Conservation (phyloP, 179 eudicot species). For the Corrigiola litoralis region DNA sequence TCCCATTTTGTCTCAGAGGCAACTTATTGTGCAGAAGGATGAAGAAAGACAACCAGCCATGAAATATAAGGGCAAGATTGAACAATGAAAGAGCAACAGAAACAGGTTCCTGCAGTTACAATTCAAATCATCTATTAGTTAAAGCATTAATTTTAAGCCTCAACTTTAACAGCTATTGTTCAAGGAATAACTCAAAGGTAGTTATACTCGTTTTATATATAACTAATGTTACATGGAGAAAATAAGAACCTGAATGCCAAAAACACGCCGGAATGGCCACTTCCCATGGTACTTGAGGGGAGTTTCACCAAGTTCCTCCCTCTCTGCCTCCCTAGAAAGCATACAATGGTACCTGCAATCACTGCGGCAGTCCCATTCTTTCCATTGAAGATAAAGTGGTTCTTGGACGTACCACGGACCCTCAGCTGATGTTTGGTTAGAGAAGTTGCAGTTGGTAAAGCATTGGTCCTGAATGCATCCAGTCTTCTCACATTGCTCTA, state of each 20-base stretch:
- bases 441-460: conserved; percentile 50
- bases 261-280: conserved; percentile 64
- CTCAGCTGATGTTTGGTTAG: conserved; percentile 32
- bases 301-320: conserved; percentile 41
- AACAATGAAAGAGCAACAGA: conserved; percentile 66
- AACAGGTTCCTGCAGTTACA: conserved; percentile 64
- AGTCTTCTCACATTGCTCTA: conserved; percentile 50
- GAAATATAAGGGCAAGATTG: conserved; percentile 74
- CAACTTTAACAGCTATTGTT: too few relatives aligned
- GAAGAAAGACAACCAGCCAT: conserved; percentile 72
- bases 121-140: neutral
- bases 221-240: neutral
- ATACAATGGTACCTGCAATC: conserved; percentile 81
- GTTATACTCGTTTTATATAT: too few relatives aligned
- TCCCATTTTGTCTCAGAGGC: conserved; percentile 47
- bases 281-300: conserved; percentile 79
- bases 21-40: conserved; percentile 51
- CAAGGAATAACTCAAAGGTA: too few relatives aligned
- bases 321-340: conserved; percentile 55
- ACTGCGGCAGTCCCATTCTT: conserved; percentile 61
- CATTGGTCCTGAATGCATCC: conserved; percentile 63
- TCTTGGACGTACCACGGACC: conserved; percentile 68
- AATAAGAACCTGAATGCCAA: conserved; percentile 62
- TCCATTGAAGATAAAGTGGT: conserved; percentile 61
- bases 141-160: too few relatives aligned